Conservation (phyloP, 345 rosid species). For the Eucalyptus sideroxylon region DNA sequence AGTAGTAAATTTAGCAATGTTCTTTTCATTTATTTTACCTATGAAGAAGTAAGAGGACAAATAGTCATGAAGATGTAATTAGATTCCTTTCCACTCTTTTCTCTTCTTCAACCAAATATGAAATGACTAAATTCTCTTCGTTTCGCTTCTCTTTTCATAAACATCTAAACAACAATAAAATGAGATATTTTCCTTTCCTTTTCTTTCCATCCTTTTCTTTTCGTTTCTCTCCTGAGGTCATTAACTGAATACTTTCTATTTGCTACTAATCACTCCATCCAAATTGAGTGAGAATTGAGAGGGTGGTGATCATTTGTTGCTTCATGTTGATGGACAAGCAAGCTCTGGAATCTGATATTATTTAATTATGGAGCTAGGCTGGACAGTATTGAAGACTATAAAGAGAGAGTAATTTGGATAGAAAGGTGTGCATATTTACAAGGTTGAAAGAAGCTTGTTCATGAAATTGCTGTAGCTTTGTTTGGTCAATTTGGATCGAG, state of each 20-base stretch:
- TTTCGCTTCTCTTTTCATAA: not conserved
- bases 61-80: not conserved
- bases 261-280: not conserved
- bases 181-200: not conserved
- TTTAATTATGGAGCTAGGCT: not conserved
- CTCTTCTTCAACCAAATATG: not conserved
- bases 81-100: not conserved
- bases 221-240: not conserved
- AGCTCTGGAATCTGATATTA: not conserved
- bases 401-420: not conserved
- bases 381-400: not conserved
- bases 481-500: not conserved
- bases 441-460: not conserved
- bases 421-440: not conserved
- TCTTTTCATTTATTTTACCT: not conserved
- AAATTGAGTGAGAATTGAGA: not conserved
- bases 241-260: not conserved
- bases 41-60: not conserved
- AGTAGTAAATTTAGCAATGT: not conserved
- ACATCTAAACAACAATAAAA: not conserved
- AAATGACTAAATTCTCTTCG: not conserved
- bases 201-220: not conserved
- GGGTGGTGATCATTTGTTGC: not conserved
- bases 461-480: not conserved
- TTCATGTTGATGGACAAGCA: not conserved